These are phyloP conservation scores for Suhomyces coccinellae DNA, from an alignment of 1,139 yeast genomes.

Conservation along the genomic window DNA sequence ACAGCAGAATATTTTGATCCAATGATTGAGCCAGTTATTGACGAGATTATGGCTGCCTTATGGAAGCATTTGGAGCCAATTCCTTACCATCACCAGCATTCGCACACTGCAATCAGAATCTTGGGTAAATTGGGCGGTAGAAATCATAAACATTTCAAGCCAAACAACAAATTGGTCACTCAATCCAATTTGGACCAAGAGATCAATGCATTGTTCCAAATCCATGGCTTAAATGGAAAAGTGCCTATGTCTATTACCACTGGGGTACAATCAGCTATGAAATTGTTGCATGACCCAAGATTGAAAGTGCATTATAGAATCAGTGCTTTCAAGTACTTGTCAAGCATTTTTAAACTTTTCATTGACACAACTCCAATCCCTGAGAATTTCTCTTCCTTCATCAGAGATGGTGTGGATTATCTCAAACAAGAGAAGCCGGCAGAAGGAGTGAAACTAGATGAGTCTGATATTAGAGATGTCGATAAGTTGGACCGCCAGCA, in stretches of 20 bases:
- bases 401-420: constrained; percentile 48
- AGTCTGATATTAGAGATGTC: constrained; percentile 48
- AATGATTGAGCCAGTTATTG: constrained; percentile 91
- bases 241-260: constrained; percentile 80
- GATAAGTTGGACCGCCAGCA: constrained; percentile 60
- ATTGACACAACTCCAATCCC: constrained; percentile 69
- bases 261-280: constrained; percentile 75
- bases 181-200: constrained; percentile 66
- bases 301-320: constrained; percentile 66
- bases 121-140: constrained; percentile 96
- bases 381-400: constrained; percentile 47
- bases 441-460: constrained; percentile 36
- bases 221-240: constrained; percentile 63
- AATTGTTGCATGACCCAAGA: constrained; percentile 64
- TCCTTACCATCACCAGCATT: constrained; percentile 90
- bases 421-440: constrained; percentile 46
- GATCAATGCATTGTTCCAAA: constrained; percentile 62
- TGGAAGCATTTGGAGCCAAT: constrained; percentile 91
- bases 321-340: constrained; percentile 74
- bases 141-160: constrained; percentile 79
- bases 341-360: constrained; percentile 66
- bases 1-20: constrained; percentile 98
- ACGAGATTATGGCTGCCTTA: constrained; percentile 88
- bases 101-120: constrained; percentile 91
- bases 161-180: constrained; percentile 63